A percentile compares a stretch with the other conserved stretches of the same genome.
Conservation (phyloP, 257 asterid genomes). For the Solanum sitiens region DNA sequence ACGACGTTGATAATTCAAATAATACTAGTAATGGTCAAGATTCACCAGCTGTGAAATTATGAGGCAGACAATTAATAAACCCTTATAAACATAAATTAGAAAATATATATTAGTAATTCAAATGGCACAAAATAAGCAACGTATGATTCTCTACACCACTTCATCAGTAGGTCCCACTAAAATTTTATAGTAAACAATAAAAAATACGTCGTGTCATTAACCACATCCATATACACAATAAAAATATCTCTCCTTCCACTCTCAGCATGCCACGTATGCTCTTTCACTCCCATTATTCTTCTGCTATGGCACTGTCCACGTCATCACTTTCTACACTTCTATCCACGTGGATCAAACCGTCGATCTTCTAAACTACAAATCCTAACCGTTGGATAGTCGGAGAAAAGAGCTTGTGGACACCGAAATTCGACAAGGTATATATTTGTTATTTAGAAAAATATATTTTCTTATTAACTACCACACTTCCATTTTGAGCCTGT, state of each 20-base stretch:
- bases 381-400: conserved; percentile 4
- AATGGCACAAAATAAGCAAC: conserved; percentile 18
- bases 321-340: background rate
- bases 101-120: background rate
- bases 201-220: conserved; percentile 2
- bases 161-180: background rate
- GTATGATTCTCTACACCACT: conserved; percentile 7
- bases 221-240: conserved; percentile 7
- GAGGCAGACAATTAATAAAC: background rate
- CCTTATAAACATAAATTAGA: background rate
- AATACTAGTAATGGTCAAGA: background rate
- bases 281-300: background rate
- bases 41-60: background rate
- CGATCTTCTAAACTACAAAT: background rate
- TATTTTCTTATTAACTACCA: background rate
- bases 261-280: conserved; percentile 17
- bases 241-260: conserved; percentile 20
- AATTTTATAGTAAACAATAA: background rate
- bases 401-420: conserved; percentile 23
- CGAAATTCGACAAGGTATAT: conserved; percentile 6
- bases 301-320: conserved; percentile 33
- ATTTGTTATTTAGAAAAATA: background rate
- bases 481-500: background rate
- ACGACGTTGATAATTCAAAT: background rate
- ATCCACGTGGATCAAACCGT: conserved; percentile 9